phyloP scores from a whole-genome alignment of 768 basidiomycete genomes.

The Psilocybe subaeruginosa region DNA sequence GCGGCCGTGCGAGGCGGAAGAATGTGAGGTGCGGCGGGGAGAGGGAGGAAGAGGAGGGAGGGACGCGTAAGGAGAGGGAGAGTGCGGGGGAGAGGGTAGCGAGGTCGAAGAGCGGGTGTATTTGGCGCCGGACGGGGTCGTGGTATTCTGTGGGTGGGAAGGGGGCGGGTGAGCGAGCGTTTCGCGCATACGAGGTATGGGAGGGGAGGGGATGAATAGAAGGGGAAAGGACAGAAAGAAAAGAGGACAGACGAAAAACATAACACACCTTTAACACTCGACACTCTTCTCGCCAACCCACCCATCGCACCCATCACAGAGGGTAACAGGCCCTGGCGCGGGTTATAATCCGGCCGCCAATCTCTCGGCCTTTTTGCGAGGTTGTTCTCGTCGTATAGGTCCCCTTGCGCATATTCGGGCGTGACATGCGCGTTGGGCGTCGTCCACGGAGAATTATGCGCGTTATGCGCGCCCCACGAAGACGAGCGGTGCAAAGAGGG shows the following conservation, averaged over 20 bases:
- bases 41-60: constrained; percentile 20
- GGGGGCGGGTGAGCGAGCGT: too few relatives aligned
- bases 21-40: constrained; percentile 39
- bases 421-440: neutral
- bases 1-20: constrained; percentile 44
- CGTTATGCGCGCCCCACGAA: constrained; percentile 16
- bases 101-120: too few relatives aligned
- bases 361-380: constrained; percentile 42
- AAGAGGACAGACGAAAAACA: too few relatives aligned
- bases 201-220: constrained; percentile 53
- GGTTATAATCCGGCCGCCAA: constrained; percentile 45
- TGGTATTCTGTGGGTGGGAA: too few relatives aligned
- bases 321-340: constrained; percentile 23
- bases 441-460: neutral
- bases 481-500: constrained; percentile 20
- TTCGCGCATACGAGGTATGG: constrained; percentile 31
- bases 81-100: too few relatives aligned
- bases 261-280: too few relatives aligned
- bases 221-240: constrained; percentile 22
- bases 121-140: too few relatives aligned
- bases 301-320: too few relatives aligned
- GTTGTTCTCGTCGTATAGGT: constrained; percentile 35
- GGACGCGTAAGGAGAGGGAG: too few relatives aligned
- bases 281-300: too few relatives aligned
- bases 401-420: constrained; percentile 27